Percentiles rank a stretch among this genome's conserved stretches.
phyloP scores from a whole-genome alignment of 257 asterid species.

The Plantago major region DNA sequence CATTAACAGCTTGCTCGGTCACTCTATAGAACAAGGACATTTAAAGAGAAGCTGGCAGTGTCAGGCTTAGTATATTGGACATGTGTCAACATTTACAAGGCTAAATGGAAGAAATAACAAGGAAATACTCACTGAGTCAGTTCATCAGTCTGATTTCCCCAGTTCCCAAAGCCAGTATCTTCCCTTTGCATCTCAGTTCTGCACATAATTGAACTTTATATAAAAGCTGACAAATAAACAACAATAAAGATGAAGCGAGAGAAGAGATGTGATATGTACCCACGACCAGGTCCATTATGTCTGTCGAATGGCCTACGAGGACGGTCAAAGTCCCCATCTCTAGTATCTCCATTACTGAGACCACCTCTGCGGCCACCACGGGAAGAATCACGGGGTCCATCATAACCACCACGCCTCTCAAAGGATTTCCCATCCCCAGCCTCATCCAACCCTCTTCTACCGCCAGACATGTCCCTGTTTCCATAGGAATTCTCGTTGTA shows the following conservation, averaged over 20 bases:
- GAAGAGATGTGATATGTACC: constrained; percentile 31
- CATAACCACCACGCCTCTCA: constrained; percentile 71
- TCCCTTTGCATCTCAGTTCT: constrained; percentile 66
- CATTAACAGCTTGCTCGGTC: constrained; percentile 45
- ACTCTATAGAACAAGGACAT: constrained; percentile 29
- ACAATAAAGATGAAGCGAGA: background rate
- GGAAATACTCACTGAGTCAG: constrained; percentile 48
- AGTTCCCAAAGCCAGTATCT: constrained; percentile 72
- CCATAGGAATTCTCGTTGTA: constrained; percentile 39
- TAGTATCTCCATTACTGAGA: constrained; percentile 59
- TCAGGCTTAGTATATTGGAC: no score
- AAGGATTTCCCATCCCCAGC: constrained; percentile 37
- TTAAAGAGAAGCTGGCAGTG: background rate
- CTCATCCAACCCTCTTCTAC: constrained; percentile 37
- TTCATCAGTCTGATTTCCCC: constrained; percentile 73
- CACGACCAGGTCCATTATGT: constrained; percentile 74
- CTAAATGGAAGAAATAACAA: background rate
- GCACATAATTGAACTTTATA: constrained; percentile 4
- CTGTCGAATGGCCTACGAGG: constrained; percentile 59
- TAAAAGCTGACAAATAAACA: background rate
- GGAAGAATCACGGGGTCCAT: constrained; percentile 37
- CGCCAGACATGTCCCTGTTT: constrained; percentile 46
- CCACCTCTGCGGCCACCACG: constrained; percentile 24
- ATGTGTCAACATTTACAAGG: no score
- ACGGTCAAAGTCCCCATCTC: constrained; percentile 52